Evolutionary conservation across 345 rosid genomes (phyloP).

Genomic region (Brassica rapa): DNA sequence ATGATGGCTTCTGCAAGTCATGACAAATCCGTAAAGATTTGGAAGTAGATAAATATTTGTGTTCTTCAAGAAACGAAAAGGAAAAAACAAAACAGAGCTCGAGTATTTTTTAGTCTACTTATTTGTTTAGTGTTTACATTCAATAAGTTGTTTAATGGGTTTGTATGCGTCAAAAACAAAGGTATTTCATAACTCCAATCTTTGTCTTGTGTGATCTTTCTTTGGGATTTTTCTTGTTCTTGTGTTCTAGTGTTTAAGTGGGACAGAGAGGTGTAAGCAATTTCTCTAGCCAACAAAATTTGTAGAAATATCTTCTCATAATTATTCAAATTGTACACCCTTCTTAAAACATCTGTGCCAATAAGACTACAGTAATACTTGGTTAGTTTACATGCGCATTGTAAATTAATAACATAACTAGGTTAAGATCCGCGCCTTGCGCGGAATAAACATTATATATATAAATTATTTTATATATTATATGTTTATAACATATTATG

Average conservation of each 20-base stretch:
- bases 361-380: no score
- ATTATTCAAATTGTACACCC: no score
- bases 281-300: not conserved
- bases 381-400: no score
- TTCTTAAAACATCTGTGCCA: no score
- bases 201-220: conserved; percentile 1
- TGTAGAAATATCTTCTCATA: no score
- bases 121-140: conserved; percentile 21
- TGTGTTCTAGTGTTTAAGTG: conserved; percentile 15
- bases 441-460: no score
- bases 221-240: not conserved
- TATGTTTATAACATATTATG: no score
- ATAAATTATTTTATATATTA: no score
- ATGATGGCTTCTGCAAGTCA: conserved; percentile 91
- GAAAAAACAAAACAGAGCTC: not conserved
- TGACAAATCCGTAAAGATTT: conserved; percentile 88
- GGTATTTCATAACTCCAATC: conserved; percentile 16
- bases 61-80: not conserved
- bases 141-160: conserved; percentile 31
- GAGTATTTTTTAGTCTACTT: conserved; percentile 25
- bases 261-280: conserved; percentile 3
- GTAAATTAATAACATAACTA: no score
- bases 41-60: conserved; percentile 56
- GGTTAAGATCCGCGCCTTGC: no score
- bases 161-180: conserved; percentile 20